Percentiles rank a stretch among this genome's conserved stretches.
These are phyloP conservation scores for Diplodia seriata DNA, from an alignment of 2,329 filamentous ascomycete genomes.

Conservation along the genomic window DNA sequence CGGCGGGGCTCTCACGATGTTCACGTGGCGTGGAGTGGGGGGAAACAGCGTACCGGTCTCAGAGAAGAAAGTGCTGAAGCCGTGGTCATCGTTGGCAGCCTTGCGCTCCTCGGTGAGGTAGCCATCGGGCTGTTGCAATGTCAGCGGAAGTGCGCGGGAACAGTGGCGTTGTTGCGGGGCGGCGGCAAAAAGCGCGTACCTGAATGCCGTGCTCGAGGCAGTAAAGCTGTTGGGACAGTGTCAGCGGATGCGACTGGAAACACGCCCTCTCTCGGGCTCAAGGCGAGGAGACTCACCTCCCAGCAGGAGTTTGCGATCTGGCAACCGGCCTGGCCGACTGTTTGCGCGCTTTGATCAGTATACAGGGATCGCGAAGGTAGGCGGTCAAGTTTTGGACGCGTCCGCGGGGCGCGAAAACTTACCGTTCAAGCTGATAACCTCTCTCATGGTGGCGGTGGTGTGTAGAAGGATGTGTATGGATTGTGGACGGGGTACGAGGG, in stretches of 20 bases:
- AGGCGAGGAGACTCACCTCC: conserved; percentile 76
- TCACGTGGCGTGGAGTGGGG: conserved; percentile 23
- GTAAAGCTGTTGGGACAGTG: conserved; percentile 73
- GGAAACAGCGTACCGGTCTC: conserved; percentile 63
- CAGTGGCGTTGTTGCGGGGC: conserved; percentile 13
- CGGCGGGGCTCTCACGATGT: conserved; percentile 11
- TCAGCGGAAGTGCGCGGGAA: conserved; percentile 36
- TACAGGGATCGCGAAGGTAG: conserved; percentile 38
- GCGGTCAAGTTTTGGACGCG: conserved; percentile 53
- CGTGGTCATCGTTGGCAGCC: conserved; percentile 87
- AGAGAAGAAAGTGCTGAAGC: conserved; percentile 89
- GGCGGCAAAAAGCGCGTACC: conserved; percentile 63
- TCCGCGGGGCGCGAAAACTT: conserved; percentile 53
- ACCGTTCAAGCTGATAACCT: conserved; percentile 99
- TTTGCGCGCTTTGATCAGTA: conserved; percentile 62
- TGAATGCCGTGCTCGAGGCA: conserved; percentile 99
- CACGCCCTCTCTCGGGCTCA: neutral
- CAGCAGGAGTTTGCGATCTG: conserved; percentile 99
- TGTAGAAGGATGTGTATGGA: conserved; percentile 11
- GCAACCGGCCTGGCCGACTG: conserved; percentile 99
- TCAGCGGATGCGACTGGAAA: conserved; percentile 2
- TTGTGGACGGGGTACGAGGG: conserved; percentile 22
- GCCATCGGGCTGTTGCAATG: conserved; percentile 81
- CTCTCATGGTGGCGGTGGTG: conserved; percentile 72
- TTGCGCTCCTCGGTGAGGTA: conserved; percentile 99